Evolutionary conservation across 2,329 filamentous ascomycete species (phyloP), one percentile per base, ranked within the genome.

Genomic region (Penicillium thymicola): DNA sequence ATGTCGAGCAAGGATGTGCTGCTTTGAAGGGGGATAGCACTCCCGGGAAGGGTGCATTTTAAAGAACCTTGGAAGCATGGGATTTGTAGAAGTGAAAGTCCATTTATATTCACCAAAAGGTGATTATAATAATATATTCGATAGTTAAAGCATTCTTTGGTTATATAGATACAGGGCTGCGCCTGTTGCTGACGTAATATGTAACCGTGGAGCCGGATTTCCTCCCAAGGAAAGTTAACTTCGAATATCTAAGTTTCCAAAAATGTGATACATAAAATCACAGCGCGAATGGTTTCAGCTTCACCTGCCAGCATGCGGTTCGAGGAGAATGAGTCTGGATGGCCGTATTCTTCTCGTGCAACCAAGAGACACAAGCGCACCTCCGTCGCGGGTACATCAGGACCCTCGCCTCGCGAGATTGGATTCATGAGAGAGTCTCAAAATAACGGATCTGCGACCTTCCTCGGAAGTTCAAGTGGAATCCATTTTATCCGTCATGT

Each of bases 401-500:
- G 60, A 59, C 65, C 66, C 23, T 64, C 63, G 38, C 59, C 70
- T 21, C 73, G 74, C 18, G 77, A 80, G 56, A 73, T 80, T 28
- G 79, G 79, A 10, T 67, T 82, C 54, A 84, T 84, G 81, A 76
- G 82, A 56, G 78, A 80, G 59, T 72, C 76, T 28, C 75, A 74
- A 16, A 75, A 75, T 28, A 73, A 76, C 30, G 78, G 76, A 23
- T 77, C 77, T 3, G 78, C 81, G 14, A 81, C 79, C 0, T 85
- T 85, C 54, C 76, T 85, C 5, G 82, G 82, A 4, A 84, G 81
- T 49, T 79, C 80, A 16, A 84, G 82, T 57, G 82, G 82, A 1
- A 84, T 85, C n/a, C 78, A 83, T 62, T 85, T 85, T 62, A 81
- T 85, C 34, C 77, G 81, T 6, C 78, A 79, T 21, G 82, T 85